Evolutionary conservation across 139 green algal genomes (phyloP).

Genomic region (Chlamydomonas incerta): DNA sequence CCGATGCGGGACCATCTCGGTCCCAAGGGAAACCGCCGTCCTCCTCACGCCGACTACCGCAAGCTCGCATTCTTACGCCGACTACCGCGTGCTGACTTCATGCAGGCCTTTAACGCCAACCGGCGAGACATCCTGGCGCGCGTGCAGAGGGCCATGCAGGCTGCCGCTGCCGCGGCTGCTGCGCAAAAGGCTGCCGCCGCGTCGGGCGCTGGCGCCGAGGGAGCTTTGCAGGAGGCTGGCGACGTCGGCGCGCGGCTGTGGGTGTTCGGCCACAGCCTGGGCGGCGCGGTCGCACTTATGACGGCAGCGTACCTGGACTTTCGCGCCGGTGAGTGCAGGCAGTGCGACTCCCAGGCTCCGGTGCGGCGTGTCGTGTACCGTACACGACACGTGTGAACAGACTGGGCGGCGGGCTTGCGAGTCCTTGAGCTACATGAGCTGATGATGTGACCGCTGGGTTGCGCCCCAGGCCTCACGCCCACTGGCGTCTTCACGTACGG

Average conservation of each 20-base stretch:
- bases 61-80: too few relatives aligned
- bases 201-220: not conserved
- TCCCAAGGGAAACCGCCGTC: too few relatives aligned
- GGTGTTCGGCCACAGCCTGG: slow-evolving; percentile 35
- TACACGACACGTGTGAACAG: too few relatives aligned
- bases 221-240: not conserved
- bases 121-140: not conserved
- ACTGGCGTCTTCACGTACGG: slow-evolving; percentile 18
- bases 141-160: not conserved
- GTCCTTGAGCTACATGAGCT: too few relatives aligned
- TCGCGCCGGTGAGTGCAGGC: not conserved
- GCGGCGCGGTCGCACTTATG: slow-evolving; percentile 24
- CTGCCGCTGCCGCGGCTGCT: not conserved
- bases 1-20: too few relatives aligned
- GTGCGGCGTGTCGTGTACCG: too few relatives aligned
- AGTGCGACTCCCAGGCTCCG: too few relatives aligned
- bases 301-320: slow-evolving; percentile 13
- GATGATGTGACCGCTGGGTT: too few relatives aligned
- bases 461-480: not conserved
- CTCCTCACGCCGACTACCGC: too few relatives aligned
- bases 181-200: not conserved
- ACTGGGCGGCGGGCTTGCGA: too few relatives aligned
- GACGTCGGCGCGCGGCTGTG: slow-evolving; percentile 7
- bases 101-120: slow-evolving; percentile 23
- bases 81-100: too few relatives aligned